These are phyloP conservation scores for Emergomyces africanus DNA, from an alignment of 2,329 filamentous ascomycete species.

Conservation along the genomic window DNA sequence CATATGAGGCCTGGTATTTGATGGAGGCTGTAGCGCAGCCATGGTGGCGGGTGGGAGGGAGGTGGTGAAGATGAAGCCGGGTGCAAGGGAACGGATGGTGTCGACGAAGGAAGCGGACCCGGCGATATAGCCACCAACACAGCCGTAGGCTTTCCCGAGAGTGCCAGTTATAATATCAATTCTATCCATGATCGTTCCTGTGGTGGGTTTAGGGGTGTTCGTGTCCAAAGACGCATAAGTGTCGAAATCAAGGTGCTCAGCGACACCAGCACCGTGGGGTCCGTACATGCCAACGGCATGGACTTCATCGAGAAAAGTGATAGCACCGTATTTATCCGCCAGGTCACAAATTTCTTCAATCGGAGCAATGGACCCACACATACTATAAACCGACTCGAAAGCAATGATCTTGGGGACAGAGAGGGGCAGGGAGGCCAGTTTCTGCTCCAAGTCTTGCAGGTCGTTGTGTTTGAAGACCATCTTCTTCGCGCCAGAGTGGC, in stretches of 20 bases:
- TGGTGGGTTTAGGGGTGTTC: slow-evolving; percentile 25
- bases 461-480: slow-evolving; percentile 99
- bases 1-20: slow-evolving; percentile 78
- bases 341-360: slow-evolving; percentile 94
- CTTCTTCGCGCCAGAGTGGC: slow-evolving; percentile 93
- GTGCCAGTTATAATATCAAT: slow-evolving; percentile 97
- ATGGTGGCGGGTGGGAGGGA: slow-evolving; percentile 92
- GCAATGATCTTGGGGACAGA: slow-evolving; percentile 94
- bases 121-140: slow-evolving; percentile 95
- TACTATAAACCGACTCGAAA: slow-evolving; percentile 97
- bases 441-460: slow-evolving; percentile 78
- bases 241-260: slow-evolving; percentile 92
- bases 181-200: slow-evolving; percentile 85
- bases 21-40: slow-evolving; percentile 84
- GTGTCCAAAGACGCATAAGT: slow-evolving; percentile 64
- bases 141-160: slow-evolving; percentile 93
- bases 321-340: slow-evolving; percentile 91
- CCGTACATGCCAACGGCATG: slow-evolving; percentile 99
- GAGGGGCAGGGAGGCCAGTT: slow-evolving; percentile 74
- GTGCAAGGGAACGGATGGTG: slow-evolving; percentile 83
- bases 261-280: slow-evolving; percentile 86
- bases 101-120: slow-evolving; percentile 79
- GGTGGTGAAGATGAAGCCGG: slow-evolving; percentile 98
- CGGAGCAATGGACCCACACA: slow-evolving; percentile 95
- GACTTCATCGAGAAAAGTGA: slow-evolving; percentile 97